A percentile compares a stretch with the other conserved stretches of the same genome.
phyloP scores from a whole-genome alignment of 805 yeast genomes.

The Candida silvatica region DNA sequence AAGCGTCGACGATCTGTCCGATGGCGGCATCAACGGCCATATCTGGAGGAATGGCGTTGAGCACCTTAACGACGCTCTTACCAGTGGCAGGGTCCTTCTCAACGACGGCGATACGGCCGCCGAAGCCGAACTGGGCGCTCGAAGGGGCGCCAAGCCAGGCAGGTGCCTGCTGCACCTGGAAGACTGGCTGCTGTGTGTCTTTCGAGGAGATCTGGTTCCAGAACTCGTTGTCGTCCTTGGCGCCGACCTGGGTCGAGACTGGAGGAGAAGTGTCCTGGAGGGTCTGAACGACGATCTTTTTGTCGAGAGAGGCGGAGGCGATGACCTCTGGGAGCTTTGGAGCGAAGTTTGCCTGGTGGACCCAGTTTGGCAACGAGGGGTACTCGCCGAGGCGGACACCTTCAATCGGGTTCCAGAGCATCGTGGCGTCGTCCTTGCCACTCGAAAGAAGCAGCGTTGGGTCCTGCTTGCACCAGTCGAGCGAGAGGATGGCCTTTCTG shows the following conservation, averaged over 20 bases:
- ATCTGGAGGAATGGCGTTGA: conserved; percentile 8
- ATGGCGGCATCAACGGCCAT: conserved; percentile 21
- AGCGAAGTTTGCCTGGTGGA: conserved; percentile 81
- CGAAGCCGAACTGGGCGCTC: conserved; percentile 83
- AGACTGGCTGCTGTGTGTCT: conserved; percentile 66
- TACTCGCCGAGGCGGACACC: conserved; percentile 75
- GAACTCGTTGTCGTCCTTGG: conserved; percentile 48
- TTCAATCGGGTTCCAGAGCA: conserved; percentile 82
- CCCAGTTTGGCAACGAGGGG: conserved; percentile 92
- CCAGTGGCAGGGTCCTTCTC: conserved; percentile 31
- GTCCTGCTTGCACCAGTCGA: conserved; percentile 92
- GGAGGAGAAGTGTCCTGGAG: conserved; percentile 78
- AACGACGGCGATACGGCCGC: conserved; percentile 70
- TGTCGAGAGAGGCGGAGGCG: conserved; percentile 84
- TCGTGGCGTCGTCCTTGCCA: conserved; percentile 84
- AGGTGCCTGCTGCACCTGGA: conserved; percentile 75
- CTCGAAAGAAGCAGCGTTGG: conserved; percentile 72
- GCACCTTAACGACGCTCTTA: conserved; percentile 26
- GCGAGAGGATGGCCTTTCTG: conserved; percentile 75
- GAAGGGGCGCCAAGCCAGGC: conserved; percentile 73
- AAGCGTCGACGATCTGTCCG: conserved; percentile 24
- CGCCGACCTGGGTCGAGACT: conserved; percentile 30
- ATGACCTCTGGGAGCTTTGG: conserved; percentile 83
- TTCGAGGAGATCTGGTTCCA: conserved; percentile 72
- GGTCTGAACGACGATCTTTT: conserved; percentile 72